Conservation (phyloP, 1,139 yeast genomes). For the Kurtzmaniella quercitrusa region DNA sequence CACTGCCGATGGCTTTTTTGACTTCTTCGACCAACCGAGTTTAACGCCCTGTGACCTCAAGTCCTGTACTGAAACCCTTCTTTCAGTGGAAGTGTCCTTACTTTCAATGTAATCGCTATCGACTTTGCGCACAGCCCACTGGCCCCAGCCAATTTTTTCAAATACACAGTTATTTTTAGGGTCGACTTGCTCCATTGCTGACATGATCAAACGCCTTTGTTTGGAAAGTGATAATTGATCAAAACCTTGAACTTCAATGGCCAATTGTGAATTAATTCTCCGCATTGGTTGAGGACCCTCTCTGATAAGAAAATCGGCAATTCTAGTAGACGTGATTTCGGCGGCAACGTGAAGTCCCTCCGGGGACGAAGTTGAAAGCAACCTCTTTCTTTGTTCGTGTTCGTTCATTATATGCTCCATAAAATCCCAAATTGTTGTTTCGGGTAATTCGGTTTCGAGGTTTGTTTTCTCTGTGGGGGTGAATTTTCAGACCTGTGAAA, state of each 20-base stretch:
- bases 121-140: conserved; percentile 79
- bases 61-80: conserved; percentile 34
- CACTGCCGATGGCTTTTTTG: conserved; percentile 7
- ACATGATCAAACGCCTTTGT: conserved; percentile 85
- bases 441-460: background rate
- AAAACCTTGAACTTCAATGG: conserved; percentile 74
- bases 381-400: conserved; percentile 16
- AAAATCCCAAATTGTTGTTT: background rate
- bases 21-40: conserved; percentile 44
- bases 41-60: conserved; percentile 39
- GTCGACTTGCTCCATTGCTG: conserved; percentile 72
- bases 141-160: conserved; percentile 98
- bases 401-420: conserved; percentile 1
- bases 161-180: conserved; percentile 61
- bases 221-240: conserved; percentile 78
- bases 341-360: conserved; percentile 87
- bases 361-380: conserved; percentile 76
- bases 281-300: conserved; percentile 92
- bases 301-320: conserved; percentile 62
- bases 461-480: background rate
- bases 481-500: too few species aligned
- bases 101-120: conserved; percentile 48
- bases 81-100: conserved; percentile 34
- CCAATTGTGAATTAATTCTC: conserved; percentile 77
- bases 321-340: conserved; percentile 74